Base-by-base conservation (phyloP, 768 basidiomycete genomes). In the Aureoboletus auriporus region DNA sequence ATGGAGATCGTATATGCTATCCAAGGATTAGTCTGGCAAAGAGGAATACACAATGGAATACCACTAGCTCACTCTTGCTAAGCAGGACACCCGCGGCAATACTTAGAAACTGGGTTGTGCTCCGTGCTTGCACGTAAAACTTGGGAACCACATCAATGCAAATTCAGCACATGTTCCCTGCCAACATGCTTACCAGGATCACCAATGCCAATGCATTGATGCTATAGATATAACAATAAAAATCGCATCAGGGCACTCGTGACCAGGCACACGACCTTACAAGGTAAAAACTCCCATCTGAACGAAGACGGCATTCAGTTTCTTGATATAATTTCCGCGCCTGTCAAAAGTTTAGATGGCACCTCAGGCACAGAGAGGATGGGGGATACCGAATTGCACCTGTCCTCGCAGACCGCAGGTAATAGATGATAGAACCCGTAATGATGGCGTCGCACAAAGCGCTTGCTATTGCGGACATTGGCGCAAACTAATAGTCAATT, bases 1-100 rank as follows among this genome's bases (percentile, higher is more conserved):
- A 60, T 58, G 14, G 58, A 65, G 26, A 60, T 65, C 26, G 39
- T 11, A 13, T 58, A 63, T 26, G 52, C 62, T 63, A 35, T 20
- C 9, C 17, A 29, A 4, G 27, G 12, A 34, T 47, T 5, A 48
- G 29, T 17, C n/a, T 26, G 16, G 0, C 13, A n/a, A 27, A 23
- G 30, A 10, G 17, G 8, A 13, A 13, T 33, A n/a, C n/a, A n/a
- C n/a, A n/a, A n/a, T 11, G 1, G 7, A 40, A 34, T 4, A 47
- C 16, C 11, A 3, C 6, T 4, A n/a, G 23, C 53, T 39, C 29
- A 64, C 63, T 45, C 37, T 65, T 57, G 29, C 51, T 39, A 11
- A 63, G n/a, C 6, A 60, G 1, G 9, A 31, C 5, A 11, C 53
- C 53, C 12, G 63, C 55, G 0, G 34, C 47, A 8, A 52, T 46